Percentiles rank a stretch among this genome's conserved stretches.
phyloP scores from a whole-genome alignment of 169 alveolate genomes.

The Amoebophrya sp. region DNA sequence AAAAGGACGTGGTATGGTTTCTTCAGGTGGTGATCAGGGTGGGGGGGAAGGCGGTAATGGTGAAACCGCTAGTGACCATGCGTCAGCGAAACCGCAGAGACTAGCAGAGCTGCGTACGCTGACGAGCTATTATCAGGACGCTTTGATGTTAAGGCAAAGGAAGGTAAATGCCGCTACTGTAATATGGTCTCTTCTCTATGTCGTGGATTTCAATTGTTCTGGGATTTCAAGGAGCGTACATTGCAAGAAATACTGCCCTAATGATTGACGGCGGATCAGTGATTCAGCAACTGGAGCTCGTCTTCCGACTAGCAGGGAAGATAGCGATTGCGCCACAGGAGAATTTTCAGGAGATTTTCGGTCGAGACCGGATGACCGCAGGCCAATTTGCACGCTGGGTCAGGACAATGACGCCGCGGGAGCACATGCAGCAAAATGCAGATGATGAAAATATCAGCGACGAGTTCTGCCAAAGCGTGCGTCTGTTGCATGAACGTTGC shows the following conservation, averaged over 20 bases:
- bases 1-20: background rate
- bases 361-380: slow-evolving; percentile 5
- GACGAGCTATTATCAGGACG: background rate
- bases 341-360: background rate
- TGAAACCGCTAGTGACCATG: background rate
- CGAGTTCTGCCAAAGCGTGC: background rate
- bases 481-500: background rate
- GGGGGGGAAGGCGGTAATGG: background rate
- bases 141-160: too few species aligned
- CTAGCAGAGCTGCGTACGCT: background rate
- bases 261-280: background rate
- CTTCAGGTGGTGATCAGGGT: background rate
- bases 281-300: slow-evolving; percentile 10
- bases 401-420: background rate
- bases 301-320: background rate
- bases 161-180: too few species aligned
- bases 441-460: background rate
- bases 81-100: background rate
- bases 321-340: background rate
- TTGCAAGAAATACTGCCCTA: too few species aligned
- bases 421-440: background rate
- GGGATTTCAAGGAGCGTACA: too few species aligned
- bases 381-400: background rate
- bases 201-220: too few species aligned
- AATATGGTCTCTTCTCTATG: too few species aligned